Evolutionary conservation across 257 asterid genomes (phyloP).

Genomic region (Salvia miltiorrhiza): DNA sequence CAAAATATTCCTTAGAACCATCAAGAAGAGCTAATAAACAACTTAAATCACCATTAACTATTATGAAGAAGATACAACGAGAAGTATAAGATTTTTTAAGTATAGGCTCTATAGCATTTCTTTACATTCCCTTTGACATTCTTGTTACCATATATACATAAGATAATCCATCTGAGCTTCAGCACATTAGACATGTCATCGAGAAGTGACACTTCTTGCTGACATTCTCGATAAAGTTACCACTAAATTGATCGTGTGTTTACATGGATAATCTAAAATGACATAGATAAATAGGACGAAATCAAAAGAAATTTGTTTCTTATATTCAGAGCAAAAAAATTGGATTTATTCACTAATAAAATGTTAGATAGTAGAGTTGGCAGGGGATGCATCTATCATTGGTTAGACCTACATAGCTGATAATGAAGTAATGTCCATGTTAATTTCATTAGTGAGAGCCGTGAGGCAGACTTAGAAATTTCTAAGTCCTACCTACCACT

Average conservation of each 20-base stretch:
- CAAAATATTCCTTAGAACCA: slow-evolving; percentile 3
- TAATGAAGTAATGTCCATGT: background rate
- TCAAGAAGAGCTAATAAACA: background rate
- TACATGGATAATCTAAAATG: background rate
- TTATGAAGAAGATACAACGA: background rate
- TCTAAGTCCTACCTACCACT: slow-evolving; percentile 8
- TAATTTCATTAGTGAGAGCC: background rate
- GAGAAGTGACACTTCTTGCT: background rate
- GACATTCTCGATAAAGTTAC: background rate
- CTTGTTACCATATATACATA: background rate
- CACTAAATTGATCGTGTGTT: background rate
- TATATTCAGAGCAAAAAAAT: background rate
- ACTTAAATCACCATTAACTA: background rate
- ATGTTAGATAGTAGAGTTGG: background rate
- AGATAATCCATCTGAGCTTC: background rate
- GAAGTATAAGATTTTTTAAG: background rate
- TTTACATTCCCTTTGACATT: background rate
- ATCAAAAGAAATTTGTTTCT: background rate
- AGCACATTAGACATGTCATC: background rate
- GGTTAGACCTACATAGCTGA: background rate
- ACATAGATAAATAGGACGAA: background rate
- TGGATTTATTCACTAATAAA: background rate
- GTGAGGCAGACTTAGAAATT: background rate
- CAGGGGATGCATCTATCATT: background rate
- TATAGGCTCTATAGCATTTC: too few species aligned